Evolutionary conservation across 345 rosid species (phyloP).

Genomic region (Linum lewisii): DNA sequence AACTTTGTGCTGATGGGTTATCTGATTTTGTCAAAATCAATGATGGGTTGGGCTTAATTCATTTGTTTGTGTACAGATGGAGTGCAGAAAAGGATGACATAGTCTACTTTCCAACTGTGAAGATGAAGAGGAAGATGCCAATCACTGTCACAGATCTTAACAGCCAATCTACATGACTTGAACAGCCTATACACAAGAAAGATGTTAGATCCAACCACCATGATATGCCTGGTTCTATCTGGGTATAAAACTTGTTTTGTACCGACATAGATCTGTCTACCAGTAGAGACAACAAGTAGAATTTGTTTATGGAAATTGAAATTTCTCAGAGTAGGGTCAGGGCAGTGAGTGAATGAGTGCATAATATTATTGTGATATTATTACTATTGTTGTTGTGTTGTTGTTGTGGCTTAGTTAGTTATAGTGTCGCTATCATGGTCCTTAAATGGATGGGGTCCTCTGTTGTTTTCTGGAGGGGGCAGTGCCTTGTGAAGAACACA

Average conservation of each 20-base stretch:
- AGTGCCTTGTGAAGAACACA: neutral
- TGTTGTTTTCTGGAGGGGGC: too few species aligned
- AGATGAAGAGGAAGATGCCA: slow-evolving; percentile 23
- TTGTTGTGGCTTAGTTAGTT: neutral
- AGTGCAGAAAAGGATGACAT: slow-evolving; percentile 21
- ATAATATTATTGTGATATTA: too few species aligned
- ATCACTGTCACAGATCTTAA: slow-evolving; percentile 11
- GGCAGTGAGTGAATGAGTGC: too few species aligned
- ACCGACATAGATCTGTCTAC: neutral
- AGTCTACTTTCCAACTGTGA: slow-evolving; percentile 25
- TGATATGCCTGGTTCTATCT: neutral
- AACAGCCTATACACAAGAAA: too few species aligned
- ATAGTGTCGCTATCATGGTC: neutral
- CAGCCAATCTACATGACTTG: too few species aligned
- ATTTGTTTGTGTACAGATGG: slow-evolving; percentile 16
- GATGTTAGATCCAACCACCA: neutral
- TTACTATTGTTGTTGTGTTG: too few species aligned
- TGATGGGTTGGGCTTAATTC: neutral
- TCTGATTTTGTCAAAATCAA: neutral
- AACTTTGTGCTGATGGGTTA: too few species aligned
- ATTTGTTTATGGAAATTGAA: too few species aligned
- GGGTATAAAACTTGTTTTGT: neutral
- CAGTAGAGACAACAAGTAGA: too few species aligned
- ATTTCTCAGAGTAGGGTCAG: too few species aligned
- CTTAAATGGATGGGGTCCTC: neutral